Evolutionary conservation across 169 alveolate genomes (phyloP).

Genomic region (Cryptosporidium baileyi): DNA sequence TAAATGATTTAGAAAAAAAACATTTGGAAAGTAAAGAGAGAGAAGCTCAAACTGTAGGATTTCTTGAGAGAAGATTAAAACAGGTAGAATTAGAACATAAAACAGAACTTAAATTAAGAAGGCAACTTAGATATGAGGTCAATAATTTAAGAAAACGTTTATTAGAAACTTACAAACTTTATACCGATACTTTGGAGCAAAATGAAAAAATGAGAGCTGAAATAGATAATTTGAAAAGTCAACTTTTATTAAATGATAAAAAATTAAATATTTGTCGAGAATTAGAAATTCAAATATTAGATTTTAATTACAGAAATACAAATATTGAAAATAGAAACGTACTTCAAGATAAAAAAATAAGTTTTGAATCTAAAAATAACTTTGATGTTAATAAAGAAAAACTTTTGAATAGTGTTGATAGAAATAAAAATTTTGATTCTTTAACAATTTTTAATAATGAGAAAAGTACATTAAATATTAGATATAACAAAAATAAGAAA

Average conservation of each 20-base stretch:
- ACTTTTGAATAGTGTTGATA: background rate
- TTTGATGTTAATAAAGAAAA: background rate
- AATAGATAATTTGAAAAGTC: slow-evolving; percentile 5
- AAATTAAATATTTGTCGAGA: background rate
- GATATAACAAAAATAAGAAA: background rate
- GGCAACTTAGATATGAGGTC: slow-evolving; percentile 65
- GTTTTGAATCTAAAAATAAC: background rate
- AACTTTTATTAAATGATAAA: background rate
- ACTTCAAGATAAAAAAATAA: no score
- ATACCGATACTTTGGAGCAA: slow-evolving; percentile 43
- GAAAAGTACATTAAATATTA: background rate
- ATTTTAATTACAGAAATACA: background rate
- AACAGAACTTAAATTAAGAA: slow-evolving; percentile 30
- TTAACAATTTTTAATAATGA: background rate
- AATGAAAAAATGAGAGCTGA: slow-evolving; percentile 31
- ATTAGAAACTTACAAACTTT: slow-evolving; percentile 50
- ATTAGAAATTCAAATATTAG: background rate
- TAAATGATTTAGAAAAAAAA: slow-evolving; percentile 52
- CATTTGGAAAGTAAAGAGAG: slow-evolving; percentile 58
- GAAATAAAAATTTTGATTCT: background rate
- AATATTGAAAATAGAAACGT: no score
- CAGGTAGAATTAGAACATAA: slow-evolving; percentile 63
- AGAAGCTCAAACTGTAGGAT: slow-evolving; percentile 61
- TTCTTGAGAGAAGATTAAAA: slow-evolving; percentile 42
- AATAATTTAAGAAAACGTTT: slow-evolving; percentile 39